Evolutionary conservation across 768 basidiomycete genomes (phyloP).

Genomic region (Phylloporus arenicola): DNA sequence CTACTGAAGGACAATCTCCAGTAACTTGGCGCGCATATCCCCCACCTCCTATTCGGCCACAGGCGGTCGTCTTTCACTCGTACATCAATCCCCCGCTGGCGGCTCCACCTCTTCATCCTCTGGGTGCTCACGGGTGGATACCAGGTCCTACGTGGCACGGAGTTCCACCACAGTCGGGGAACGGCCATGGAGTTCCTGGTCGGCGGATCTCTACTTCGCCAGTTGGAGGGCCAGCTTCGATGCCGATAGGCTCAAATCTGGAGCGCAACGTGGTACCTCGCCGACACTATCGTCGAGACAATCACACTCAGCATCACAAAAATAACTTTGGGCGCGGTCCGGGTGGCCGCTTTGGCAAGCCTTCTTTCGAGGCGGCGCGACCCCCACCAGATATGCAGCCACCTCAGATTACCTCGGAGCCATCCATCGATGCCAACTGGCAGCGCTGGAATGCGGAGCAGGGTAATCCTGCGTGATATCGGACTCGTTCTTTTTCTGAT

Average conservation of each 20-base stretch:
- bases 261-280: constrained; percentile 25
- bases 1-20: constrained; percentile 28
- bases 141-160: constrained; percentile 24
- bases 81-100: constrained; percentile 23
- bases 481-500: background rate
- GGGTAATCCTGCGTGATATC: constrained; percentile 3
- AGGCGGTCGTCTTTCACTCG: constrained; percentile 28
- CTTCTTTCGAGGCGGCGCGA: constrained; percentile 14
- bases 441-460: constrained; percentile 15
- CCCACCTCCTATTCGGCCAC: constrained; percentile 29
- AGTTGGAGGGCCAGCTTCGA: constrained; percentile 11
- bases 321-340: constrained; percentile 18
- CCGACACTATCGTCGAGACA: constrained; percentile 29
- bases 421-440: constrained; percentile 15
- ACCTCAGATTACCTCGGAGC: constrained; percentile 10
- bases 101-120: constrained; percentile 14
- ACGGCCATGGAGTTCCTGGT: constrained; percentile 11
- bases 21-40: constrained; percentile 33
- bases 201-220: constrained; percentile 13
- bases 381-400: constrained; percentile 15
- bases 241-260: constrained; percentile 10
- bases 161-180: constrained; percentile 13
- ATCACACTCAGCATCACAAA: constrained; percentile 26
- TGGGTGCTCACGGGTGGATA: constrained; percentile 23
- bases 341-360: constrained; percentile 17